A percentile compares a stretch with the other conserved stretches of the same genome.
Evolutionary conservation across 192 early-diverging fungal genomes (phyloP).

Genomic region (Cetraspora pellucida): DNA sequence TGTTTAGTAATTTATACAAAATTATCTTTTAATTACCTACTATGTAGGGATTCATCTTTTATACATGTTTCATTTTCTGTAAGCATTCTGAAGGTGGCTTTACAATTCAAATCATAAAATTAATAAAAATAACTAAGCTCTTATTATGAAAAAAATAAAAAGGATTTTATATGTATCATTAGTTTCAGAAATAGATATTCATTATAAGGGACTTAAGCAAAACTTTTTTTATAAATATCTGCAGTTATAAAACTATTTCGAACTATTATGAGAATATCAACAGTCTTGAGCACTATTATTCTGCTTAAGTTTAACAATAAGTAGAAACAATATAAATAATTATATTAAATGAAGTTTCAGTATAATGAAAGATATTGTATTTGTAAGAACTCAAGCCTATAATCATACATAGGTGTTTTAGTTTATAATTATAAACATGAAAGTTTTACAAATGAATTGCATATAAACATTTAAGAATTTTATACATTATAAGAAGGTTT

Average conservation of each 20-base stretch:
- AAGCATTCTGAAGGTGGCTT: background rate
- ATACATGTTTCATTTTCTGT: background rate
- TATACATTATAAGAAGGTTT: background rate
- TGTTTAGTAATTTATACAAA: background rate
- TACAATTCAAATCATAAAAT: background rate
- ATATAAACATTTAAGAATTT: background rate
- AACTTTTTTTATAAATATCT: background rate
- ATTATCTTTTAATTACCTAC: background rate
- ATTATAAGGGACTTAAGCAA: background rate
- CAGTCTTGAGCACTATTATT: background rate
- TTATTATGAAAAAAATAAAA: conserved; percentile 2
- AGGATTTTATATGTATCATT: background rate
- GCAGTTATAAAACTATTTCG: background rate
- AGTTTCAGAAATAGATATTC: background rate
- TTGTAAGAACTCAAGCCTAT: background rate
- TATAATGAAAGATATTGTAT: background rate
- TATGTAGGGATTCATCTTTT: background rate
- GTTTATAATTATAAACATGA: background rate
- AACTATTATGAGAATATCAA: background rate
- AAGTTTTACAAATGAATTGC: background rate
- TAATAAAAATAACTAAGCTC: background rate
- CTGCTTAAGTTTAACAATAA: background rate
- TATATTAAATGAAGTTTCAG: background rate
- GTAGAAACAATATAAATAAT: background rate
- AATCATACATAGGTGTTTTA: background rate